Conservation (phyloP, 2,329 filamentous ascomycete species). For the Cladophialophora psammophila region DNA sequence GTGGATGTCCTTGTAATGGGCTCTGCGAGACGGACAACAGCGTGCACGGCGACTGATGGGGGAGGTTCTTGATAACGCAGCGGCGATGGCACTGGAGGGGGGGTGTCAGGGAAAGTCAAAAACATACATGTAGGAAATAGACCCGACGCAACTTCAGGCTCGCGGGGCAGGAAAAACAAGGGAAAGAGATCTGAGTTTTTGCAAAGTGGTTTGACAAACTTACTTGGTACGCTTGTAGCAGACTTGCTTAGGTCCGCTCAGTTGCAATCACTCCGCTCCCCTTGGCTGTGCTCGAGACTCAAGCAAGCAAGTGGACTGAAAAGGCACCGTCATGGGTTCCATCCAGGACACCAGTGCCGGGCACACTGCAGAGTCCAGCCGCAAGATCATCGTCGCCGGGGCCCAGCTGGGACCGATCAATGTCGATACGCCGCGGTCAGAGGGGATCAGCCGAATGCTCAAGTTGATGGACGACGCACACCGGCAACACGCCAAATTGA, state of each 20-base stretch:
- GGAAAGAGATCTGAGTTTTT: background rate
- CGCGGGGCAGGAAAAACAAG: too few relatives aligned
- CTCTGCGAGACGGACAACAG: conserved; percentile 9
- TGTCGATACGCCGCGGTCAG: conserved; percentile 50
- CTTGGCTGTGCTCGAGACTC: background rate
- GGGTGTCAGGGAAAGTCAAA: conserved; percentile 7
- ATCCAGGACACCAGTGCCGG: conserved; percentile 18
- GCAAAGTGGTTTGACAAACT: background rate
- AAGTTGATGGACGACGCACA: conserved; percentile 58
- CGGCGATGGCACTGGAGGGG: background rate
- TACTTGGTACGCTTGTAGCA: background rate
- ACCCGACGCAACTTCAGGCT: too few relatives aligned
- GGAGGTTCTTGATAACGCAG: conserved; percentile 8
- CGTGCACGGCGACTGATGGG: background rate
- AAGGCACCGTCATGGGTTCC: conserved; percentile 22
- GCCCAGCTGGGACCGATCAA: conserved; percentile 62
- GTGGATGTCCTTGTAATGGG: conserved; percentile 15
- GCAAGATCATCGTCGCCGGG: conserved; percentile 58
- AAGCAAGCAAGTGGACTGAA: background rate
- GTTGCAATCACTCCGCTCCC: background rate
- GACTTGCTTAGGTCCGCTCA: background rate
- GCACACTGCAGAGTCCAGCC: conserved; percentile 36
- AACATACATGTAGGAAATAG: too few relatives aligned
- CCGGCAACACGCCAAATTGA: conserved; percentile 55
- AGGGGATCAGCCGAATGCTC: conserved; percentile 59